Evolutionary conservation across 176 grass and related monocot genomes (phyloP), one percentile per base, ranked within the genome.

Genomic region (Hyparrhenia diplandra): DNA sequence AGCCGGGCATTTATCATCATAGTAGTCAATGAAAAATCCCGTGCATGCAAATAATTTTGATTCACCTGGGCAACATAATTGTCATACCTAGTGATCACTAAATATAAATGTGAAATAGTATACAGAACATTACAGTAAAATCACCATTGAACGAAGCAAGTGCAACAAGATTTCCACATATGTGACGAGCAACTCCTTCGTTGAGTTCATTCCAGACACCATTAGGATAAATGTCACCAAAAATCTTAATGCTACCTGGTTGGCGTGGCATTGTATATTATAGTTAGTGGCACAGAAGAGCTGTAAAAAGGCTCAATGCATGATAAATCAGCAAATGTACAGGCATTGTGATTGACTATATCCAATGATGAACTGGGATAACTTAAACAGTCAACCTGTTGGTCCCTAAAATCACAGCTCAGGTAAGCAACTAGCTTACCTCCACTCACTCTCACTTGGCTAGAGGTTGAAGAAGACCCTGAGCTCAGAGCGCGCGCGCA

Each of bases 21-120:
- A 69, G 21, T 76, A 69, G 36, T 76, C 32, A 76, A 60, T 61
- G 13, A 76, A 76, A 60, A 76, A 76, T 8, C 73, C 73, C 0
- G 34, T 76, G 35, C 74, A 62, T 28, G 54, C 74, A 61, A 62
- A 76, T 18, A 61, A 10, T n/a, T 57, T 76, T 28, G 54, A 41
- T 42, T 61, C 74, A 20, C 55, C 74, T 76, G 55, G 34, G 13
- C 36, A 41, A 6, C 55, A 28, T 76, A 61, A 40, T 42, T 76
- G 14, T 10, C 14, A 62, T 76, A 62, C 35, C 24, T 25, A 13
- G 36, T 24, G n/a, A 61, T 41, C 6, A 42, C 36, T 13, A 41
- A 29, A 27, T 59, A 59, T 13, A 39, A 39, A 59, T 75, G 54
- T 17, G 6, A 59, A 75, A 68, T 67, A 75, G 73, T 37, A 35